Percentiles rank a stretch among this genome's conserved stretches.
These are phyloP conservation scores for Globisporangium abappressorium DNA, from an alignment of 352 stramenopile species.

Conservation along the genomic window DNA sequence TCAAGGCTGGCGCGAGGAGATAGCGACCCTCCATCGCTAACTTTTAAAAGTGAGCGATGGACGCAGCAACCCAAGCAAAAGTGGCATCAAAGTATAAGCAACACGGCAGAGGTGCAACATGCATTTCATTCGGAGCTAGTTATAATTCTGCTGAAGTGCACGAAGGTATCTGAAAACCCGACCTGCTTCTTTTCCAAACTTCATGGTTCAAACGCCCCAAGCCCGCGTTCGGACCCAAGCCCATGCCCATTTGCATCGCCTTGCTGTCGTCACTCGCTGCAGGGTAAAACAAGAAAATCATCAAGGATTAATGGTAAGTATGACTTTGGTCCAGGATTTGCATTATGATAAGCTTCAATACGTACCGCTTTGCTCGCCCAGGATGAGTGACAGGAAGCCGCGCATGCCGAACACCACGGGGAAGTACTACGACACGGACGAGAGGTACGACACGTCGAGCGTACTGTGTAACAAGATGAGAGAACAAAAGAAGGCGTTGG, in stretches of 20 bases:
- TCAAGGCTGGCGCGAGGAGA: too few relatives aligned
- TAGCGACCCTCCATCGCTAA: too few relatives aligned
- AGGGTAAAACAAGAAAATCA: neutral
- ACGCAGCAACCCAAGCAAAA: too few relatives aligned
- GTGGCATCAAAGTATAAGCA: too few relatives aligned
- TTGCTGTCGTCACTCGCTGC: slow-evolving; percentile 83
- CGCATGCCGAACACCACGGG: slow-evolving; percentile 98
- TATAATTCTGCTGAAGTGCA: too few relatives aligned
- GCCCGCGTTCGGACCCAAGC: slow-evolving; percentile 72
- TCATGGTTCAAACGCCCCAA: slow-evolving; percentile 28
- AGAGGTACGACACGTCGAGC: slow-evolving; percentile 98
- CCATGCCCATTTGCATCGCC: slow-evolving; percentile 92
- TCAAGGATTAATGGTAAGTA: neutral
- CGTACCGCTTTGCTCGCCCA: slow-evolving; percentile 89
- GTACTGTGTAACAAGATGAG: slow-evolving; percentile 43
- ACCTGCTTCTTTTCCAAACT: too few relatives aligned
- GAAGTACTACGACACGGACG: slow-evolving; percentile 98
- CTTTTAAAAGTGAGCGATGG: too few relatives aligned
- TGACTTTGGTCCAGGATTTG: neutral
- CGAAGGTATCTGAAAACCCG: too few relatives aligned
- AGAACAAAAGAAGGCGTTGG: neutral
- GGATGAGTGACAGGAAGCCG: slow-evolving; percentile 95
- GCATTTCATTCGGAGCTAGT: too few relatives aligned
- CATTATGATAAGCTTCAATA: neutral
- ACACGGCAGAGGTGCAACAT: too few relatives aligned